phyloP scores from a whole-genome alignment of 176 grass and related monocot genomes.

The Rhynchospora pubera region DNA sequence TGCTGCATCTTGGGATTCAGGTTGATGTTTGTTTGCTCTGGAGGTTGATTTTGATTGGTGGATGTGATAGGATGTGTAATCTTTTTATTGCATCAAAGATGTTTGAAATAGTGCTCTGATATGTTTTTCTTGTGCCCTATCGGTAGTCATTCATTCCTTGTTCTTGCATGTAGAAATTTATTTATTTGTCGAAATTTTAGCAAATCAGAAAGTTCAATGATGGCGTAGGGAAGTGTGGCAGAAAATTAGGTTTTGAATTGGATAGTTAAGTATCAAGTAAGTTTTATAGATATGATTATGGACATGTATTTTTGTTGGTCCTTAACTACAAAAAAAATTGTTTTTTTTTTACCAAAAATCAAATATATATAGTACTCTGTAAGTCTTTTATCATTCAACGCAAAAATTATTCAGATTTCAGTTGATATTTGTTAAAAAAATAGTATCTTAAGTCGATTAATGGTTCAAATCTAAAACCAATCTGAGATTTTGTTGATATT shows the following conservation, averaged over 20 bases:
- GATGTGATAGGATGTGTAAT: constrained; percentile 1
- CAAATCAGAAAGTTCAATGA: background rate
- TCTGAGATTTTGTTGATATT: background rate
- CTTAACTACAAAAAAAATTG: no score
- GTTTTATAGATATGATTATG: background rate
- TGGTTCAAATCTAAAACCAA: background rate
- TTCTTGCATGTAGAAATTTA: constrained; percentile 1
- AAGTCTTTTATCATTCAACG: background rate
- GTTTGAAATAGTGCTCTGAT: background rate
- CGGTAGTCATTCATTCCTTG: background rate
- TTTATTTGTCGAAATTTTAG: background rate
- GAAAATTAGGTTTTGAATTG: background rate
- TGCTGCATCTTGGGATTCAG: constrained; percentile 1
- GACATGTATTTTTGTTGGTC: background rate
- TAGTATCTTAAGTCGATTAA: background rate
- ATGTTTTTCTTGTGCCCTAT: background rate
- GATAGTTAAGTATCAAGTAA: background rate
- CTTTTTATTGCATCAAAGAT: constrained; percentile 5
- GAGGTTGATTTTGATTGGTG: constrained; percentile 11
- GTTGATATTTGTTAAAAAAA: background rate
- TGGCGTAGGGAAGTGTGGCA: background rate
- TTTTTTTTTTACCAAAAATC: background rate
- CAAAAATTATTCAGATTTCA: background rate
- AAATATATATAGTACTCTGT: background rate
- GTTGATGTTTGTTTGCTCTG: background rate